Evolutionary conservation across 202 grass and related monocot genomes (phyloP), one percentile per base, ranked within the genome.

Genomic region (Carex arenaria): DNA sequence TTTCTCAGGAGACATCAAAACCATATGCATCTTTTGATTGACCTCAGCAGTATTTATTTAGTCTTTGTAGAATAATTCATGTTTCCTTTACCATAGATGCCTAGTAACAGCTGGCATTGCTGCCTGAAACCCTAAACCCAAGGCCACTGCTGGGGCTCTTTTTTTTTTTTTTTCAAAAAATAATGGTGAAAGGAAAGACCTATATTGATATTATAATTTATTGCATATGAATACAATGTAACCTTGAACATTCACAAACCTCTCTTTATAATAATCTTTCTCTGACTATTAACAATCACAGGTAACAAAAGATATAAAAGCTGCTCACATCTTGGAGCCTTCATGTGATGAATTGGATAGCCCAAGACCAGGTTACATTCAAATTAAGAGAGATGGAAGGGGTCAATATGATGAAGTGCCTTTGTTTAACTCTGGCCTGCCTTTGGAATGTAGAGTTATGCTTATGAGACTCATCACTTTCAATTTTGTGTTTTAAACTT

Each of bases 391-490:
- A 31, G 79, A 55, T 51, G 10, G 10, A 54, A 36, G n/a, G 42
- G 40, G 0, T 20, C 8, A 66, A 19, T 82, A 52, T 67, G 62
- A 82, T 67, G 79, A 82, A 79, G 60, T 53, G 17, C 67, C 63
- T 47, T 75, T 63, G 49, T 32, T 17, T 20, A 83, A 1, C 54
- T 83, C 90, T 56, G 84, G 63, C 32, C 86, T 97, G 42, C 93
- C 88, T 56, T 51, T 76, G 20, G 42, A 89, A 51, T 97, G 94
- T 52, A 93, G 92, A 88, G 94, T 97, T 82, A 87, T 70, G 83
- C 2, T 77, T 19, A 43, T 6, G 67, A 49, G 3, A 7, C 51
- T 71, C 61, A 55, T 67, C 78, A 40, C 22, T 51, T 10, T 19
- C 43, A 73, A 32, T 64, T 78, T 85, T 53, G 10, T 49, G 45